These are phyloP conservation scores for Phlyctochytrium arcticum DNA, from an alignment of 192 early-diverging fungal genomes.

Conservation along the genomic window DNA sequence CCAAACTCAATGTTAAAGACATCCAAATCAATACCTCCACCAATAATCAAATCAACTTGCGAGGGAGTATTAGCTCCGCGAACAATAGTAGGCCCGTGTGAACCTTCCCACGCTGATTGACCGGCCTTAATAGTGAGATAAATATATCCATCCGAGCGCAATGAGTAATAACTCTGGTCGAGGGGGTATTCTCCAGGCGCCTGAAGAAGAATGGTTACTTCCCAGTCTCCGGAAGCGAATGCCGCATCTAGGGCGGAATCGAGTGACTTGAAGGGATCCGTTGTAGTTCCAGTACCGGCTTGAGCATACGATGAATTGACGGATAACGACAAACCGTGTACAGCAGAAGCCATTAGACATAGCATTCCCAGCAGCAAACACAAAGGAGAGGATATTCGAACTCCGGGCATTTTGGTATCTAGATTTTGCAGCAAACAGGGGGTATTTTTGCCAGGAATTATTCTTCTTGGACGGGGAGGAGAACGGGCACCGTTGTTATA, in stretches of 20 bases:
- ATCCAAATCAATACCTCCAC: neutral
- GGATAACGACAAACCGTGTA: neutral
- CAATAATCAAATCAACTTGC: neutral
- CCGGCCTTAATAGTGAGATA: neutral
- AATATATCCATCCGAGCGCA: neutral
- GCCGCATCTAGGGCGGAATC: neutral
- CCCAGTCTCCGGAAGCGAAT: neutral
- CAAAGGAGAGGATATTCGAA: neutral
- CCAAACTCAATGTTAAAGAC: neutral
- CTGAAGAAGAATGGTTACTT: neutral
- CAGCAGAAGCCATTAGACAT: neutral
- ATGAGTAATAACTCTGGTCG: neutral
- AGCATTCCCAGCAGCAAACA: neutral
- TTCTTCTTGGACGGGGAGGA: no score
- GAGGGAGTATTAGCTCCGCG: neutral
- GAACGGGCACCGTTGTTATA: no score
- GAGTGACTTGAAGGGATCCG: neutral
- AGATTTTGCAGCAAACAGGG: no score
- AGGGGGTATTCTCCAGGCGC: constrained; percentile 16
- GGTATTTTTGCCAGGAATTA: no score
- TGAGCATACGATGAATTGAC: neutral
- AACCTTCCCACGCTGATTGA: neutral
- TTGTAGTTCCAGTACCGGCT: neutral
- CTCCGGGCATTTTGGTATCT: no score
- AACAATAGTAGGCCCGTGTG: neutral